Evolutionary conservation across 2,329 filamentous ascomycete genomes (phyloP).

Genomic region (Xylaria sp.): DNA sequence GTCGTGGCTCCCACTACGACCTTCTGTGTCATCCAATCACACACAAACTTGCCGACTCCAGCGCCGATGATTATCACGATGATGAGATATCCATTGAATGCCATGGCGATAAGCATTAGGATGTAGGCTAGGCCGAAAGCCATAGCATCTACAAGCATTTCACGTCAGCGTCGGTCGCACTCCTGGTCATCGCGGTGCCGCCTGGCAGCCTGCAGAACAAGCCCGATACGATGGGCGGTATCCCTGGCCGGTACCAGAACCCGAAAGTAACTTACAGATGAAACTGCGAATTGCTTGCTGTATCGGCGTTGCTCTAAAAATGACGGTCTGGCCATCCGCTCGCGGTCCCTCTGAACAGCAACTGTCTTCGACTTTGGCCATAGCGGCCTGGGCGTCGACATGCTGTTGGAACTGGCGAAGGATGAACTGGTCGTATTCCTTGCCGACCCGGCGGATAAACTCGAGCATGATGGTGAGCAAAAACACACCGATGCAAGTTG

Average conservation of each 20-base stretch:
- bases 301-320: slow-evolving; percentile 47
- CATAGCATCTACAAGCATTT: slow-evolving; percentile 40
- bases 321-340: slow-evolving; percentile 33
- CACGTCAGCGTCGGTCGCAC: background rate
- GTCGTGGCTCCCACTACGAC: slow-evolving; percentile 41
- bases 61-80: slow-evolving; percentile 54
- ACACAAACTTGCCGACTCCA: slow-evolving; percentile 59
- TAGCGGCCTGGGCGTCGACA: slow-evolving; percentile 36
- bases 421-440: slow-evolving; percentile 50
- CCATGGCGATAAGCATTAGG: slow-evolving; percentile 53
- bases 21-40: slow-evolving; percentile 56
- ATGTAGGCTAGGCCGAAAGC: slow-evolving; percentile 52
- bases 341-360: slow-evolving; percentile 24
- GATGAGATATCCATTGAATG: slow-evolving; percentile 53
- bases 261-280: slow-evolving; percentile 33
- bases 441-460: slow-evolving; percentile 47
- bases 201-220: background rate
- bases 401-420: slow-evolving; percentile 47
- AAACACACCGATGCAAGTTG: slow-evolving; percentile 51
- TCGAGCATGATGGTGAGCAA: slow-evolving; percentile 49
- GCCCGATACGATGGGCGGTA: no score
- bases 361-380: slow-evolving; percentile 22
- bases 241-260: no score
- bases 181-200: background rate
- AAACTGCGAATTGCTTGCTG: slow-evolving; percentile 49